These are phyloP conservation scores for Ilyonectria sp. DNA, from an alignment of 2,329 filamentous ascomycete genomes.

Conservation along the genomic window DNA sequence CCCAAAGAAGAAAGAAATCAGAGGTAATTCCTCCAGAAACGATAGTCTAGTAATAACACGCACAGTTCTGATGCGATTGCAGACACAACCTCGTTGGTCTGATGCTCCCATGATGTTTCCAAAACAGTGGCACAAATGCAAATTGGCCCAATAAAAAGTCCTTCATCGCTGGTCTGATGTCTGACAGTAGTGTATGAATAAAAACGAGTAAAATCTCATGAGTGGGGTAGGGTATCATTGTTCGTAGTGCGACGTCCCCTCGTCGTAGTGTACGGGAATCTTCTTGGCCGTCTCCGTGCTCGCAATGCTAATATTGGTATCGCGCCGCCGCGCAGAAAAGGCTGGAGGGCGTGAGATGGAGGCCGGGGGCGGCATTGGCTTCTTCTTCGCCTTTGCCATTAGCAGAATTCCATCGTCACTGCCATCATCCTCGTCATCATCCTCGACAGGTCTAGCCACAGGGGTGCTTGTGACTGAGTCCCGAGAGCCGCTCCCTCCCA, in stretches of 20 bases:
- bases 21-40: constrained; percentile 32
- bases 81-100: constrained; percentile 22
- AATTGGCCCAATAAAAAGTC: constrained; percentile 32
- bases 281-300: constrained; percentile 78
- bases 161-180: constrained; percentile 37
- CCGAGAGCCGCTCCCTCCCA: constrained; percentile 38
- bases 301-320: constrained; percentile 73
- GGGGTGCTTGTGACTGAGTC: constrained; percentile 48
- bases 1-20: constrained; percentile 30
- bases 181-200: constrained; percentile 38
- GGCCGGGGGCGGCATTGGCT: constrained; percentile 45
- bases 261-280: constrained; percentile 57
- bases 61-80: constrained; percentile 34
- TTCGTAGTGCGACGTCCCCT: constrained; percentile 46
- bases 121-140: constrained; percentile 35
- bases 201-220: constrained; percentile 36
- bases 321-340: constrained; percentile 64
- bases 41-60: constrained; percentile 45
- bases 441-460: constrained; percentile 49
- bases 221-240: constrained; percentile 44
- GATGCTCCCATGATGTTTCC: constrained; percentile 41
- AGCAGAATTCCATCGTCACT: constrained; percentile 69
- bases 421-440: constrained; percentile 65
- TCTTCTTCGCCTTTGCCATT: constrained; percentile 69
- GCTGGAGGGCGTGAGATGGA: constrained; percentile 43